Conservation (phyloP, 2,329 filamentous ascomycete species). For the Apiospora kogelbergensis region DNA sequence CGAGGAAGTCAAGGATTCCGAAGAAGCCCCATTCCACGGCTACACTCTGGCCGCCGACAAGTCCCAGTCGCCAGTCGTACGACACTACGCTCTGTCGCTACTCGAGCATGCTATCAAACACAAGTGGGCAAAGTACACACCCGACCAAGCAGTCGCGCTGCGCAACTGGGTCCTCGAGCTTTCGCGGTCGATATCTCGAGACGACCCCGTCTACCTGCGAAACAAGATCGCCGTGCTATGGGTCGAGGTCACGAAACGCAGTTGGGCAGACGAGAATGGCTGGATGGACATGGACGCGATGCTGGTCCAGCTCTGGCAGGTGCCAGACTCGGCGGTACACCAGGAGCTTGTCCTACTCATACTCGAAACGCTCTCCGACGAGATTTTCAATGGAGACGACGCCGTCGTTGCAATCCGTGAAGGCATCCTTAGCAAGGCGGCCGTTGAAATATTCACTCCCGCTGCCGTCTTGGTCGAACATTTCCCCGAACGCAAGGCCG, state of each 20-base stretch:
- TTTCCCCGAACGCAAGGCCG: constrained; percentile 70
- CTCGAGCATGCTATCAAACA: constrained; percentile 89
- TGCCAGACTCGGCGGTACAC: constrained; percentile 58
- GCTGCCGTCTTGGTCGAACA: constrained; percentile 70
- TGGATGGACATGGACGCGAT: constrained; percentile 94
- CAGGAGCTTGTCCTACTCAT: constrained; percentile 88
- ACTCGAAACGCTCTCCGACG: constrained; percentile 89
- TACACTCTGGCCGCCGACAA: constrained; percentile 77
- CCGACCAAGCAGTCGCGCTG: constrained; percentile 66
- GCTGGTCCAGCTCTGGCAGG: constrained; percentile 81
- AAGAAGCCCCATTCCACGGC: constrained; percentile 80
- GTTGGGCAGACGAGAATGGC: constrained; percentile 68
- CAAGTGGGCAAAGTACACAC: constrained; percentile 72
- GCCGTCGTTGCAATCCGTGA: constrained; percentile 80
- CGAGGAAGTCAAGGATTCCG: constrained; percentile 77
- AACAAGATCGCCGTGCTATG: constrained; percentile 95
- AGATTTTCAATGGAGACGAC: constrained; percentile 91
- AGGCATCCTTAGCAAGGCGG: constrained; percentile 79
- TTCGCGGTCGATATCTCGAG: constrained; percentile 66
- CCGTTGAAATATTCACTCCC: constrained; percentile 93
- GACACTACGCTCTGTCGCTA: constrained; percentile 90
- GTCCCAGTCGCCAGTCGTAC: constrained; percentile 75
- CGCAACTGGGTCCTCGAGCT: constrained; percentile 78
- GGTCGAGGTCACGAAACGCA: constrained; percentile 91
- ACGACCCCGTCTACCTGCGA: constrained; percentile 79